Conservation (phyloP, 2,329 filamentous ascomycete genomes). For the Didymella sp. region DNA sequence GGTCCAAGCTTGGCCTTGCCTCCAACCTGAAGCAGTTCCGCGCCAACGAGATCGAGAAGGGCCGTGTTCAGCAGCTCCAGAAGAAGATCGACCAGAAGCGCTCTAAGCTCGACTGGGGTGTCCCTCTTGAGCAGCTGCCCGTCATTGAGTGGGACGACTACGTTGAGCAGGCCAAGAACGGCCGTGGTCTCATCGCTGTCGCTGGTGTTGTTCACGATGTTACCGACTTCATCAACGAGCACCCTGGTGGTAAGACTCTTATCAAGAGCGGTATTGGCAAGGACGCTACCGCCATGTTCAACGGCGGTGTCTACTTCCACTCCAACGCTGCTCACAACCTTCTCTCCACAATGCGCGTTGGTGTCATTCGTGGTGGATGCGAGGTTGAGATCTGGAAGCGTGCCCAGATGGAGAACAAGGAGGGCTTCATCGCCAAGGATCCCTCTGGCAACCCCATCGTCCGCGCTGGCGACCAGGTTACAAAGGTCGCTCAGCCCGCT, state of each 20-base stretch:
- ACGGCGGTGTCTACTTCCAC: conserved; percentile 54
- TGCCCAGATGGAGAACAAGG: conserved; percentile 64
- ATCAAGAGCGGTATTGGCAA: conserved; percentile 53
- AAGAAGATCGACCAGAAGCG: conserved; percentile 57
- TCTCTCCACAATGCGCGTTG: conserved; percentile 53
- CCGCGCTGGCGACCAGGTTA: conserved; percentile 84
- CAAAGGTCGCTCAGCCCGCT: conserved; percentile 79
- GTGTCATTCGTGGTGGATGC: conserved; percentile 53
- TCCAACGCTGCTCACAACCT: conserved; percentile 54
- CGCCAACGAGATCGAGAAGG: conserved; percentile 55
- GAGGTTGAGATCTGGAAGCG: conserved; percentile 57
- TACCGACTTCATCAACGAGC: conserved; percentile 53
- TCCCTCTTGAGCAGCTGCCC: conserved; percentile 53
- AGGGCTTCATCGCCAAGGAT: conserved; percentile 80
- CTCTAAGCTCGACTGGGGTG: conserved; percentile 53
- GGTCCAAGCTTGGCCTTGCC: conserved; percentile 54
- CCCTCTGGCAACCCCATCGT: conserved; percentile 81
- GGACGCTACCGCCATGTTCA: conserved; percentile 55
- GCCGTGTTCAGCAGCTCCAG: conserved; percentile 53
- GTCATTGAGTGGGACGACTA: conserved; percentile 56
- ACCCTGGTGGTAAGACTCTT: conserved; percentile 53
- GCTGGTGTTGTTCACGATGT: conserved; percentile 54
- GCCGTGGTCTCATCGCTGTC: conserved; percentile 51
- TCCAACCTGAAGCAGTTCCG: conserved; percentile 55
- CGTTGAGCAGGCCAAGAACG: conserved; percentile 53